Evolutionary conservation across 2,329 filamentous ascomycete species (phyloP).

Genomic region (Orbilia blumenaviensis): DNA sequence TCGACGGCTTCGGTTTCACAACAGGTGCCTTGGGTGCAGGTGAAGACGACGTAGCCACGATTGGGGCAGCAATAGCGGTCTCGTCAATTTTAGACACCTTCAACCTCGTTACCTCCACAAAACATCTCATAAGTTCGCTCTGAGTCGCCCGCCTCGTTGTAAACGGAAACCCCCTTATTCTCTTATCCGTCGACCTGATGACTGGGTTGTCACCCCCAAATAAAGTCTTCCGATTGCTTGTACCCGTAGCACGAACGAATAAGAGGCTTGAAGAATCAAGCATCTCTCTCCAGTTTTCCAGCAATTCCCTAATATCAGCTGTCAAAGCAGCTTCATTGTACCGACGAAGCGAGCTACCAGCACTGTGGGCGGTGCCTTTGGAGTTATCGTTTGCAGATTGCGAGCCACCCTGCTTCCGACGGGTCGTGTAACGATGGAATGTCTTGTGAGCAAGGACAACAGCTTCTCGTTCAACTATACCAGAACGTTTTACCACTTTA

Average conservation of each 20-base stretch:
- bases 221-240: constrained; percentile 82
- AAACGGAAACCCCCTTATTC: constrained; percentile 89
- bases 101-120: constrained; percentile 89
- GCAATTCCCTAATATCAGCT: constrained; percentile 83
- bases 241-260: constrained; percentile 88
- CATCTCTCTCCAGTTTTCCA: constrained; percentile 83
- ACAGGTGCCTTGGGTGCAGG: constrained; percentile 64
- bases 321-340: constrained; percentile 93
- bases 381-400: constrained; percentile 93
- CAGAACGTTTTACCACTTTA: constrained; percentile 74
- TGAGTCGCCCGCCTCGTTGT: constrained; percentile 91
- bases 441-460: constrained; percentile 94
- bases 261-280: constrained; percentile 85
- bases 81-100: constrained; percentile 84
- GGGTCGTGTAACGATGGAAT: constrained; percentile 95
- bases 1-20: constrained; percentile 72
- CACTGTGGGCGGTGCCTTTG: constrained; percentile 94
- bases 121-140: constrained; percentile 90
- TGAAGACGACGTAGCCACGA: constrained; percentile 59
- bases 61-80: constrained; percentile 64
- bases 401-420: constrained; percentile 93
- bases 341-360: constrained; percentile 84
- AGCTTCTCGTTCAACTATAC: constrained; percentile 81
- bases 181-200: constrained; percentile 77
- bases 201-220: constrained; percentile 94